A percentile compares a stretch with the other conserved stretches of the same genome.
Conservation (phyloP, 1,139 yeast species). For the Tardiomyces depauwii region DNA sequence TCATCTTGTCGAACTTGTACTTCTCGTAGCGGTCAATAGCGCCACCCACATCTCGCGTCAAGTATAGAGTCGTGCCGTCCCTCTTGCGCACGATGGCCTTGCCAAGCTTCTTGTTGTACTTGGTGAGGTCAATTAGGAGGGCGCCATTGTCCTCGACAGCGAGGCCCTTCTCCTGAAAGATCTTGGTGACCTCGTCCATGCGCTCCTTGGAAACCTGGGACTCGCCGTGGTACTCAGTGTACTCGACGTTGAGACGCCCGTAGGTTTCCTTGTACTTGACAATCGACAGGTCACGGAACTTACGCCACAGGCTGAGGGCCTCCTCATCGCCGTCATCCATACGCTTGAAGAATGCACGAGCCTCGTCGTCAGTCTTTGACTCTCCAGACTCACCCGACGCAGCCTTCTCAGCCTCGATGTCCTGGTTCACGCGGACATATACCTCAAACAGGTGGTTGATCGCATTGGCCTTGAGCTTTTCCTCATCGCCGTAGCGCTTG, state of each 20-base stretch:
- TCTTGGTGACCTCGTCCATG: constrained; percentile 56
- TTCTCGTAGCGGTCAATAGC: constrained; percentile 82
- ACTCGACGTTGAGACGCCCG: constrained; percentile 80
- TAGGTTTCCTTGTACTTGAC: constrained; percentile 78
- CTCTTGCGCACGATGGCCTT: constrained; percentile 89
- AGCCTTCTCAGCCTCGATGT: constrained; percentile 66
- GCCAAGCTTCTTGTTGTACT: constrained; percentile 85
- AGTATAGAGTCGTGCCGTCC: constrained; percentile 90
- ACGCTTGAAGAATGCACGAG: constrained; percentile 74
- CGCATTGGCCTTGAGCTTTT: constrained; percentile 62
- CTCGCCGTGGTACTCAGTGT: constrained; percentile 89
- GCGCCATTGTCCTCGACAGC: constrained; percentile 91
- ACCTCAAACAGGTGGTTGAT: constrained; percentile 92
- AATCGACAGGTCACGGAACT: constrained; percentile 84
- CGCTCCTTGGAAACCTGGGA: constrained; percentile 75
- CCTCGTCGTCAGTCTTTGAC: constrained; percentile 63
- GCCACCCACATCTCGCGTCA: constrained; percentile 96
- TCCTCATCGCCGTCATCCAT: constrained; percentile 93
- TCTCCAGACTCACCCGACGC: constrained; percentile 36
- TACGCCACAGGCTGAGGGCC: constrained; percentile 72
- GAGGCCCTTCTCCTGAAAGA: constrained; percentile 57
- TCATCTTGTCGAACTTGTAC: constrained; percentile 88
- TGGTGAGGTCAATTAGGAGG: constrained; percentile 70
- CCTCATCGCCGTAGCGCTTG: constrained; percentile 73
- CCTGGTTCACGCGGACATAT: constrained; percentile 78